Evolutionary conservation across 163 green algal genomes (phyloP).

Genomic region (Picocystis sp.): DNA sequence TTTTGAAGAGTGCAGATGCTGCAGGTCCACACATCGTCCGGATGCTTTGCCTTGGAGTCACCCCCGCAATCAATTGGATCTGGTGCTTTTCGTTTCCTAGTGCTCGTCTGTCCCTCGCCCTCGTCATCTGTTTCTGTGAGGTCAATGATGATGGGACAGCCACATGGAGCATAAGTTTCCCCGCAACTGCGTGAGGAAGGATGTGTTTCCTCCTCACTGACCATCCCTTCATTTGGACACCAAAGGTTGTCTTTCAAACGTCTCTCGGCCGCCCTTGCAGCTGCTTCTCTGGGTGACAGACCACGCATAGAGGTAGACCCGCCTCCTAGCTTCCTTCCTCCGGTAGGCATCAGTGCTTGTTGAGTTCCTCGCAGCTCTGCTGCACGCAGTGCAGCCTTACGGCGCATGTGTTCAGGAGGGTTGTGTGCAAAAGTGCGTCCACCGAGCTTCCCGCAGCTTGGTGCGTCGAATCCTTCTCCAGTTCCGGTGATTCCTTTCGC

Average conservation of each 20-base stretch:
- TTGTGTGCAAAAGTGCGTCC: constrained; percentile 33
- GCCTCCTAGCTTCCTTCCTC: constrained; percentile 29
- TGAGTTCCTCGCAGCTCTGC: constrained; percentile 35
- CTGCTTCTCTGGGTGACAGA: constrained; percentile 16
- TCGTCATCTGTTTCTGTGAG: constrained; percentile 2
- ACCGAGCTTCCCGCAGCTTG: constrained; percentile 37
- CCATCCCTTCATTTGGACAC: constrained; percentile 26
- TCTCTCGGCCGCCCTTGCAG: constrained; percentile 31
- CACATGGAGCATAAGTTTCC: neutral
- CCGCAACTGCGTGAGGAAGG: too few relatives aligned
- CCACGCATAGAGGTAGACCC: neutral
- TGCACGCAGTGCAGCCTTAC: constrained; percentile 23
- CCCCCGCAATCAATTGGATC: neutral
- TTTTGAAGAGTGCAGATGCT: neutral
- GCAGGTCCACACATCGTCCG: neutral
- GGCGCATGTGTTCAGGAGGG: constrained; percentile 15
- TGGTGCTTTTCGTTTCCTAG: neutral
- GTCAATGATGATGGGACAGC: neutral
- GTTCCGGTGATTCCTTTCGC: constrained; percentile 49
- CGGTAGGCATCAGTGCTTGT: constrained; percentile 34
- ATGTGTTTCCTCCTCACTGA: too few relatives aligned
- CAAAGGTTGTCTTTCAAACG: constrained; percentile 37
- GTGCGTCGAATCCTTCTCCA: constrained; percentile 50
- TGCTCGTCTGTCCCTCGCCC: neutral
- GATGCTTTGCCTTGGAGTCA: neutral